Evolutionary conservation across 345 rosid genomes (phyloP), one percentile per base, ranked within the genome.

Genomic region (Linum lewisii): DNA sequence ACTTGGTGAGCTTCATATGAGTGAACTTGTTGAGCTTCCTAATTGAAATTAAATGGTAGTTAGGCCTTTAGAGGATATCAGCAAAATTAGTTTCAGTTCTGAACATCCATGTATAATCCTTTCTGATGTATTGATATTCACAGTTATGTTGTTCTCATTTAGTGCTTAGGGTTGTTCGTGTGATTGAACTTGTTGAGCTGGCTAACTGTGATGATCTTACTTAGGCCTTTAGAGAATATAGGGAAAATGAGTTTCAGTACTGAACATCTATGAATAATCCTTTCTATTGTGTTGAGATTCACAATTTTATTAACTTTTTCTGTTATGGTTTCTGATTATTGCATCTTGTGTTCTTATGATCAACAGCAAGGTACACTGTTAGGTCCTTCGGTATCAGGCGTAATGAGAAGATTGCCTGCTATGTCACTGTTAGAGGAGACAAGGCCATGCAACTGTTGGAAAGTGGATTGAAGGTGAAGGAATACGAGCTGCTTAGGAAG

Each of bases 401-500:
- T 78, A 92, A 92, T 8, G 98, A 92, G 54, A 92, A 92, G 82
- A 92, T 92, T 72, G 98, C 98, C 0, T 92, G 98, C 71, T 83
- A 91, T 32, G 98, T 91, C 5, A 91, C 98, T 1, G 98, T 91
- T 10, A 91, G 98, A 59, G 98, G 98, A 9, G 98, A 91, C 64
- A 91, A 91, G 73, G 98, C 98, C 7, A 91, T 91, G 98, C 98
- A 91, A 80, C 81, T 90, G 25, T 81, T 90, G 20, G 97, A 90
- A 78, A 90, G 97, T 32, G 98, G 98, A 2, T 77, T 91, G 81
- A 92, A 92, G 78, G 98, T 92, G 22, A 92, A 92, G 73, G 98
- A 92, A n/a, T 92, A 88, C 37, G 96, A 92, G 78, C 73, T 88
- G n/a, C 73, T 92, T 71, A 80, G 96, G 71, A 87, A 81, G 79